Percentiles rank a stretch among this genome's conserved stretches.
Evolutionary conservation across 345 rosid species (phyloP).

Genomic region (Eutrema japonicum): DNA sequence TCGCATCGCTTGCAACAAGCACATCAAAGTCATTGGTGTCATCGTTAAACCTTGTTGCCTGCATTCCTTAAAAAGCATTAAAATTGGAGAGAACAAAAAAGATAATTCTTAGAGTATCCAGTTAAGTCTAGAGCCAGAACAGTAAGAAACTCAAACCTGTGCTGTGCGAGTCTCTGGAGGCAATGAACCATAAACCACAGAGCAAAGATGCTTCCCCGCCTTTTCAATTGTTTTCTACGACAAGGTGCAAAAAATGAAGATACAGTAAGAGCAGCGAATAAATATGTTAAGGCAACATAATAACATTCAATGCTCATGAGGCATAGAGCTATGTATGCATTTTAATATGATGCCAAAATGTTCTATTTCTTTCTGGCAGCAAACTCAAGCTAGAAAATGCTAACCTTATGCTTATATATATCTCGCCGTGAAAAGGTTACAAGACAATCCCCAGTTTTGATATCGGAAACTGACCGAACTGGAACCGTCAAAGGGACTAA

Average conservation of each 20-base stretch:
- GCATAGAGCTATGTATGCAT: constrained; percentile 4
- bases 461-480: constrained; percentile 64
- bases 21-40: constrained; percentile 82
- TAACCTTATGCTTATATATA: constrained; percentile 75
- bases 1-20: constrained; percentile 98
- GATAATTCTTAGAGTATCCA: constrained; percentile 17
- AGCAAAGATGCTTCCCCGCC: constrained; percentile 76
- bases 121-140: constrained; percentile 11
- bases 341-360: constrained; percentile 3
- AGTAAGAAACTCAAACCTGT: constrained; percentile 63
- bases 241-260: constrained; percentile 15
- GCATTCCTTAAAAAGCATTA: constrained; percentile 51
- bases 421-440: constrained; percentile 81
- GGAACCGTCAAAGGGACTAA: constrained; percentile 68
- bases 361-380: background rate
- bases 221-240: constrained; percentile 66
- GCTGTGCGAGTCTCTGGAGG: constrained; percentile 93
- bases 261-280: constrained; percentile 13
- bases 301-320: constrained; percentile 23
- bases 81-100: constrained; percentile 17
- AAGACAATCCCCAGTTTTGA: constrained; percentile 77
- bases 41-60: constrained; percentile 93
- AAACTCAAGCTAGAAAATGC: constrained; percentile 21
- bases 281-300: background rate
- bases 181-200: constrained; percentile 93